Base-by-base conservation (phyloP, 2,329 filamentous ascomycete genomes). In the Cladophialophora carrionii region DNA sequence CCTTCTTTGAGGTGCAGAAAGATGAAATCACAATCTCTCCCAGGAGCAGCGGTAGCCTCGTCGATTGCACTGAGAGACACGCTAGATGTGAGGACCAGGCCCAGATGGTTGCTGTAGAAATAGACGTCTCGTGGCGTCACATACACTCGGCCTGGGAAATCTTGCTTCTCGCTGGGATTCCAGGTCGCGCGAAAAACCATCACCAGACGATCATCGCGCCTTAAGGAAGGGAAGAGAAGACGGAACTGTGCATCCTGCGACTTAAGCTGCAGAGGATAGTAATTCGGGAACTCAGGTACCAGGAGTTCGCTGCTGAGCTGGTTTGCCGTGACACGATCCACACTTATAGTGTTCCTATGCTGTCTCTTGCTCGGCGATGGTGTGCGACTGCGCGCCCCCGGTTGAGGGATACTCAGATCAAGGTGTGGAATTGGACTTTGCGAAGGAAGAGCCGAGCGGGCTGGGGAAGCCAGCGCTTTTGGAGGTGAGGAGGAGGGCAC, bases 71-170 rank as follows among this genome's bases (percentile, higher is more conserved):
- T 85, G 63, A 99, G 82, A 61, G 84, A 87, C 57, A 96, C 86
- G 17, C 86, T 86, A 57, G 92, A 94, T 0, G 94, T 90, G 41
- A 96, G 83, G 0, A 98, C 90, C 5, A 99, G 84, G 5, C 95
- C 95, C 75, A 97, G 88, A 74, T 97, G 91, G 73, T 98, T 90
- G 72, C 93, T 96, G 78, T 97, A 99, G 74, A 99, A 98, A 77
- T 96, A 98, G 75, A 99, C 88, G 69, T 93, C 90, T 67, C 89
- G 88, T 0, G 89, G 84, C 0, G 94, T 98, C 65, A 96, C 88
- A 75, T 96, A 99, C 26, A 96, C 88, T 60, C 95, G 87, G 0
- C 95, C 89, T 8, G 89, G 88, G 65, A 98, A 91, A 66, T 90
- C 88, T 76, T 90, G 88, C 71, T 88, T 85, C 61, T 90, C 88